A percentile compares a stretch with the other conserved stretches of the same genome.
Conservation (phyloP, 1,139 yeast species). For the Candida albicans region DNA sequence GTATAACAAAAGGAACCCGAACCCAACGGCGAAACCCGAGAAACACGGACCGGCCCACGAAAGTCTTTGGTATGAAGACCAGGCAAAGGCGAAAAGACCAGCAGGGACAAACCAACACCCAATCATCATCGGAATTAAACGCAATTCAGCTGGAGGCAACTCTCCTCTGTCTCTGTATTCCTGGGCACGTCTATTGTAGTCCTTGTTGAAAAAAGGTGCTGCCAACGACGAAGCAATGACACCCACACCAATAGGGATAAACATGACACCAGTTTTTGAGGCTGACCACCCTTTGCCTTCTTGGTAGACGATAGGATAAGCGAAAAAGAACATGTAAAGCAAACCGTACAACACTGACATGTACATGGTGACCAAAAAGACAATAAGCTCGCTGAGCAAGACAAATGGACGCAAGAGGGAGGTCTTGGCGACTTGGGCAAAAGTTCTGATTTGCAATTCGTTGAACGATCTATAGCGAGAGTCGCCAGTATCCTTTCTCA, state of each 20-base stretch:
- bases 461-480: conserved; percentile 45
- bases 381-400: conserved; percentile 49
- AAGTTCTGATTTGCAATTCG: conserved; percentile 44
- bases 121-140: conserved; percentile 63
- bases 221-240: conserved; percentile 49
- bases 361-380: conserved; percentile 54
- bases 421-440: conserved; percentile 40
- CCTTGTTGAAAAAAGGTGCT: conserved; percentile 59
- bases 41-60: conserved; percentile 67
- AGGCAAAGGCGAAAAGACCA: conserved; percentile 58
- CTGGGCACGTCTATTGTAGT: conserved; percentile 53
- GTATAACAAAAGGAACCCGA: conserved; percentile 58
- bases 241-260: conserved; percentile 69
- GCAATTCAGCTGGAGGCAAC: conserved; percentile 58
- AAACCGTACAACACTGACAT: conserved; percentile 60
- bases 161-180: conserved; percentile 51
- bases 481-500: conserved; percentile 56
- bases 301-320: conserved; percentile 61
- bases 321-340: conserved; percentile 60
- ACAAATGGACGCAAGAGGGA: conserved; percentile 53
- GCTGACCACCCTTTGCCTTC: conserved; percentile 68
- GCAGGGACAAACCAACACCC: conserved; percentile 60
- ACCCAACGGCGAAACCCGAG: conserved; percentile 59
- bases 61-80: conserved; percentile 56
- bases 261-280: conserved; percentile 63